These are phyloP conservation scores for Tricholoma sp. DNA, from an alignment of 768 basidiomycete genomes.

Conservation along the genomic window DNA sequence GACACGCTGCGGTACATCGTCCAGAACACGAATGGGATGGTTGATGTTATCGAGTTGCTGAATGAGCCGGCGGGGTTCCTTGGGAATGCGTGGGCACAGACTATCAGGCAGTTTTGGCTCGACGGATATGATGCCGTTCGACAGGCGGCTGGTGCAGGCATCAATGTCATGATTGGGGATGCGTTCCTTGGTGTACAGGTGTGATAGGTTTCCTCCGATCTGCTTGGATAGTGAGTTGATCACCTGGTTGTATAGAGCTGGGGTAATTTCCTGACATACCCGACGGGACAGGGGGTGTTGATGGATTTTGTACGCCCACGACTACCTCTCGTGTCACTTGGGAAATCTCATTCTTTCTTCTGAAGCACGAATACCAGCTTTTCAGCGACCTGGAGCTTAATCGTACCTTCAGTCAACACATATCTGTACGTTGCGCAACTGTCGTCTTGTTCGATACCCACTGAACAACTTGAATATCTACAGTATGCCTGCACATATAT, in stretches of 20 bases:
- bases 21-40: slow-evolving; percentile 45
- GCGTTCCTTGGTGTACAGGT: slow-evolving; percentile 61
- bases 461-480: too few species aligned
- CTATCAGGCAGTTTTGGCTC: slow-evolving; percentile 50
- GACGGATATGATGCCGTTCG: slow-evolving; percentile 59
- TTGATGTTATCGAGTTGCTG: slow-evolving; percentile 62
- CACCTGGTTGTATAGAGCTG: slow-evolving; percentile 39
- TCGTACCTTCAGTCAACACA: slow-evolving; percentile 51
- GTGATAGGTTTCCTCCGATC: slow-evolving; percentile 2
- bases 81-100: slow-evolving; percentile 33
- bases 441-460: not conserved
- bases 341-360: not conserved
- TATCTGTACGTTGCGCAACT: slow-evolving; percentile 33
- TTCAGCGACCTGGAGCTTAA: slow-evolving; percentile 56
- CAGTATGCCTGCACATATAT: slow-evolving; percentile 54
- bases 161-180: slow-evolving; percentile 69
- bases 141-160: slow-evolving; percentile 36
- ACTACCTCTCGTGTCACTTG: not conserved
- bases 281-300: slow-evolving; percentile 49
- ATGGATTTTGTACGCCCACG: slow-evolving; percentile 52
- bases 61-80: slow-evolving; percentile 65
- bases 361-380: slow-evolving; percentile 69
- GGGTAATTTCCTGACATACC: slow-evolving; percentile 51
- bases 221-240: slow-evolving; percentile 3
- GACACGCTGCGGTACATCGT: slow-evolving; percentile 54